Conservation (phyloP, 106 monocot species). For the Acorus gramineus region DNA sequence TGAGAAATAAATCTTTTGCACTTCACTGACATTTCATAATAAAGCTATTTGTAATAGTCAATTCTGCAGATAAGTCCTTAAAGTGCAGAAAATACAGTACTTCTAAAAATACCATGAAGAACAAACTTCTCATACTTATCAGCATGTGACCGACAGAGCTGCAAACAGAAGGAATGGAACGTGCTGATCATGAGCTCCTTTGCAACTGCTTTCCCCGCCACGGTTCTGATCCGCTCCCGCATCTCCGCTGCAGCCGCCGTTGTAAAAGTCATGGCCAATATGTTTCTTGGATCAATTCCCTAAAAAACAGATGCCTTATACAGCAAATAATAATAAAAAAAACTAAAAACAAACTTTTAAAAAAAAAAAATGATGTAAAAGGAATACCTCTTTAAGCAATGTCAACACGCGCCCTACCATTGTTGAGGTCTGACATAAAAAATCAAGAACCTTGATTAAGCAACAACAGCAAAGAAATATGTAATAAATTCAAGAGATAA, state of each 20-base stretch:
- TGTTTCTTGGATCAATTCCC: constrained; percentile 56
- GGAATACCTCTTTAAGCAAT: constrained; percentile 67
- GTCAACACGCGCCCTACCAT: constrained; percentile 95
- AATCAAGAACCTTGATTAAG: not conserved
- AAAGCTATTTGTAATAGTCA: no score
- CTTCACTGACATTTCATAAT: no score
- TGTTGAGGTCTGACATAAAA: constrained; percentile 59
- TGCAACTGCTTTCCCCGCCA: constrained; percentile 64
- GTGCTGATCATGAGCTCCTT: constrained; percentile 78
- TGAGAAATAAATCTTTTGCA: no score
- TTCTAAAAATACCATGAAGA: not conserved
- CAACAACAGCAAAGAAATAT: not conserved
- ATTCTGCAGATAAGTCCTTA: no score
- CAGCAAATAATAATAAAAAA: not conserved
- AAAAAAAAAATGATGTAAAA: not conserved
- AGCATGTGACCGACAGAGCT: constrained; percentile 77
- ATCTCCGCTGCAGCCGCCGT: constrained; percentile 88
- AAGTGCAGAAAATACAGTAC: no score
- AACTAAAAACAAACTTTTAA: not conserved
- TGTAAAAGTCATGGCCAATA: constrained; percentile 93
- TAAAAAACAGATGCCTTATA: constrained; percentile 9
- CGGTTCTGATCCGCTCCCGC: constrained; percentile 67
- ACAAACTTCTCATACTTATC: constrained; percentile 45
- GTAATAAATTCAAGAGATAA: not conserved
- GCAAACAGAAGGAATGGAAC: constrained; percentile 87